Conservation (phyloP, 305 asterid species). For the Solanum hybrid region DNA sequence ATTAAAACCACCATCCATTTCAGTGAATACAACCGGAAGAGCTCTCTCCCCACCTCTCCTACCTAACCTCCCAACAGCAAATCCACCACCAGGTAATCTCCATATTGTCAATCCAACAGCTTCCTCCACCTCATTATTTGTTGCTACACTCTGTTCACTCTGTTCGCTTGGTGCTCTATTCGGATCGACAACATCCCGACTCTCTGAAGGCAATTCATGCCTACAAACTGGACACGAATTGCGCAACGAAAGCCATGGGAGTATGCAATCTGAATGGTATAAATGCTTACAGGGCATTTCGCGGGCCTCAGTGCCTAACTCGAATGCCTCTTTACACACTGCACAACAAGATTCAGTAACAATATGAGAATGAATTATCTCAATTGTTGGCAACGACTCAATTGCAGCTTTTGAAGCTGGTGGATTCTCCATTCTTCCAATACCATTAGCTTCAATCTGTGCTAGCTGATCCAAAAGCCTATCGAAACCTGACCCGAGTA, state of each 20-base stretch:
- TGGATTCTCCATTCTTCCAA: constrained; percentile 60
- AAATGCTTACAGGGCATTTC: constrained; percentile 93
- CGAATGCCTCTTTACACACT: constrained; percentile 80
- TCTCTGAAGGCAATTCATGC: constrained; percentile 58
- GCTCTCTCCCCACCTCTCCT: constrained; percentile 89
- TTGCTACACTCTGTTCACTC: constrained; percentile 24
- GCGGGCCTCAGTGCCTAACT: constrained; percentile 53
- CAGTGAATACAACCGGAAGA: constrained; percentile 82
- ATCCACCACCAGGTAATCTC: constrained; percentile 95
- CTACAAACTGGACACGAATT: constrained; percentile 92
- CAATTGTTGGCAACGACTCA: constrained; percentile 66
- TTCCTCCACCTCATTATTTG: constrained; percentile 49
- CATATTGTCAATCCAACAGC: constrained; percentile 81
- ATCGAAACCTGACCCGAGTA: constrained; percentile 85
- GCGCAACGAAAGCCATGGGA: constrained; percentile 69
- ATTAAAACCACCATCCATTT: constrained; percentile 83
- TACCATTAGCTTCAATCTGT: constrained; percentile 68
- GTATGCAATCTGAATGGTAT: constrained; percentile 77
- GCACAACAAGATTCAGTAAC: constrained; percentile 63
- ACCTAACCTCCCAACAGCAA: constrained; percentile 88
- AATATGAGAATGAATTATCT: constrained; percentile 40
- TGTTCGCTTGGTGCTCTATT: constrained; percentile 11
- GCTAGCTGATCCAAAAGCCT: constrained; percentile 72
- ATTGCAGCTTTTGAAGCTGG: constrained; percentile 89
- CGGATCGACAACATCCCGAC: constrained; percentile 19